These are phyloP conservation scores for Yamadazyma siamensis DNA, from an alignment of 1,139 yeast genomes.

Conservation along the genomic window DNA sequence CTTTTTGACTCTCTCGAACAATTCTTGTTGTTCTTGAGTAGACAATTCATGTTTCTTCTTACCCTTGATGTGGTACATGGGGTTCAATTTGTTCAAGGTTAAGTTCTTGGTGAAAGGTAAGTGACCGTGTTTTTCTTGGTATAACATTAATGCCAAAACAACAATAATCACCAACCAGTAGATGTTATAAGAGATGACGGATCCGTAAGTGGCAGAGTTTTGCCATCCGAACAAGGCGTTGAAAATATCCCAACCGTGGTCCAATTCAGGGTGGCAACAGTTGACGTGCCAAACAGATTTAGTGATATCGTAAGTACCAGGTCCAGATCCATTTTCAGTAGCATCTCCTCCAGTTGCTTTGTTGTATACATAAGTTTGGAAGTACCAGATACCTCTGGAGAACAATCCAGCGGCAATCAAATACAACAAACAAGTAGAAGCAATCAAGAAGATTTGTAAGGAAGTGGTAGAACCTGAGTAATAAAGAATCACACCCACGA, in stretches of 20 bases:
- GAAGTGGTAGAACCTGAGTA: conserved; percentile 75
- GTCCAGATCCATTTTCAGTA: conserved; percentile 84
- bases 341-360: conserved; percentile 81
- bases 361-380: conserved; percentile 65
- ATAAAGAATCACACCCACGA: conserved; percentile 66
- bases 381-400: conserved; percentile 87
- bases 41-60: conserved; percentile 62
- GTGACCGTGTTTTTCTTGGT: conserved; percentile 58
- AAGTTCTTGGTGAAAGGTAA: conserved; percentile 44
- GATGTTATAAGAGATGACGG: conserved; percentile 76
- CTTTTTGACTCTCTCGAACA: conserved; percentile 33
- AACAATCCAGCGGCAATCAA: conserved; percentile 85
- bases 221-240: conserved; percentile 44
- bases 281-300: conserved; percentile 88
- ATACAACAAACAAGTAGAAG: conserved; percentile 79
- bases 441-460: conserved; percentile 72
- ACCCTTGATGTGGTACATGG: conserved; percentile 67
- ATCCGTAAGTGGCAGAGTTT: conserved; percentile 74
- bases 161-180: conserved; percentile 72
- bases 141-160: conserved; percentile 55
- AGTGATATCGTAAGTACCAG: conserved; percentile 80
- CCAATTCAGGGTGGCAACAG: conserved; percentile 87
- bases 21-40: conserved; percentile 47
- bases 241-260: conserved; percentile 92
- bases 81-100: conserved; percentile 57